Evolutionary conservation across 2,329 filamentous ascomycete genomes (phyloP).

Genomic region (Aureobasidium subglaciale): DNA sequence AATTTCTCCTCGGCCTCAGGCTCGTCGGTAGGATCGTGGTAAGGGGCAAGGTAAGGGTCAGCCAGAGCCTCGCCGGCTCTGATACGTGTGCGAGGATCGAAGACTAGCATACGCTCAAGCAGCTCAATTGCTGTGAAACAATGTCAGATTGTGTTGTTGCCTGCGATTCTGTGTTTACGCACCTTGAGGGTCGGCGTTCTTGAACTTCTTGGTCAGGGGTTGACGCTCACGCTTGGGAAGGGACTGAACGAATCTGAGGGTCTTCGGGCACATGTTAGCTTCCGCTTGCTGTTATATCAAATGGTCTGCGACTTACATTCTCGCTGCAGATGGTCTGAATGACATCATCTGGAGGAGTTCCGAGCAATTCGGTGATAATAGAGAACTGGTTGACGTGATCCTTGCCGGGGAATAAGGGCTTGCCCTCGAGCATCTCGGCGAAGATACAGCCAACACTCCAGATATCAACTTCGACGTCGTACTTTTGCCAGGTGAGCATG

Average conservation of each 20-base stretch:
- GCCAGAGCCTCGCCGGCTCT: conserved; percentile 78
- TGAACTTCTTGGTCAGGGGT: conserved; percentile 82
- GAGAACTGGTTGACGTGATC: conserved; percentile 99
- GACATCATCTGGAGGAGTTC: conserved; percentile 94
- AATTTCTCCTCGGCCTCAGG: conserved; percentile 95
- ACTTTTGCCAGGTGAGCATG: conserved; percentile 99
- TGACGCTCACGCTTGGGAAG: conserved; percentile 90
- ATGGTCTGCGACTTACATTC: conserved; percentile 54
- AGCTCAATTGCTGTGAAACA: conserved; percentile 73
- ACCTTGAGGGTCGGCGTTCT: conserved; percentile 85
- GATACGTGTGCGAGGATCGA: conserved; percentile 94
- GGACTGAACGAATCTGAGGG: conserved; percentile 92
- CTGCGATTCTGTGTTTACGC: conserved; percentile 27
- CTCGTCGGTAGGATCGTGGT: conserved; percentile 96
- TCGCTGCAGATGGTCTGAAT: conserved; percentile 98
- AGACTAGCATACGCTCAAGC: conserved; percentile 93
- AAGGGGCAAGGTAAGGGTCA: conserved; percentile 90
- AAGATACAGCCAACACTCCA: conserved; percentile 99
- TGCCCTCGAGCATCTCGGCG: conserved; percentile 97
- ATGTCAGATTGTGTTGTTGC: conserved; percentile 18
- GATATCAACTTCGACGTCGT: conserved; percentile 97
- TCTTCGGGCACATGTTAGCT: conserved; percentile 48
- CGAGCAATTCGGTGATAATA: conserved; percentile 95
- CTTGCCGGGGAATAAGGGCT: conserved; percentile 96
- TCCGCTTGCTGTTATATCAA: background rate